phyloP scores from a whole-genome alignment of 352 stramenopile species.

The Globisporangium paddicum region DNA sequence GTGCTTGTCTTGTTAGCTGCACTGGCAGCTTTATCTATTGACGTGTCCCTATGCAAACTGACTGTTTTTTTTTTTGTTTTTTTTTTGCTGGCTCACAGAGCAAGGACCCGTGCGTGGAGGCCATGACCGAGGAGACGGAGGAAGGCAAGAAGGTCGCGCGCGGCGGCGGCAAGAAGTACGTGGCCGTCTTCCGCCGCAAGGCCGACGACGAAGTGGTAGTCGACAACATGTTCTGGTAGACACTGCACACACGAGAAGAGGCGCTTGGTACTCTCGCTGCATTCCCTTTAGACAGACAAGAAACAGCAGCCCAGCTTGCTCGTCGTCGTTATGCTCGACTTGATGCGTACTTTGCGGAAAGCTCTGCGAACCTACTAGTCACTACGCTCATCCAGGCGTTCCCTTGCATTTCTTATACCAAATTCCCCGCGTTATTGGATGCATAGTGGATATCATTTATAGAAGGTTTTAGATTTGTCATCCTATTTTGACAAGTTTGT shows the following conservation, averaged over 20 bases:
- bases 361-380: background rate
- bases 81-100: slow-evolving; percentile 25
- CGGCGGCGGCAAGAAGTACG: slow-evolving; percentile 86
- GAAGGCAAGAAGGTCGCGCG: slow-evolving; percentile 98
- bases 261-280: background rate
- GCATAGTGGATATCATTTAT: background rate
- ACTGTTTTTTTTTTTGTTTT: too few relatives aligned
- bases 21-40: background rate
- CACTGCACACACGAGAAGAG: background rate
- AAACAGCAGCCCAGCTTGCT: too few relatives aligned
- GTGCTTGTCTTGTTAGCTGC: background rate
- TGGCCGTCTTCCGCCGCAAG: slow-evolving; percentile 76
- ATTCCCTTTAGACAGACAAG: slow-evolving; percentile 1
- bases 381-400: too few relatives aligned
- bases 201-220: slow-evolving; percentile 49
- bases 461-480: background rate
- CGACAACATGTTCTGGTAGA: slow-evolving; percentile 70
- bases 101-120: slow-evolving; percentile 91
- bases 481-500: background rate
- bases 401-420: too few relatives aligned
- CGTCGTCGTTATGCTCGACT: background rate
- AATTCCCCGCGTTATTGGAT: background rate
- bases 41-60: background rate
- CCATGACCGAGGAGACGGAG: slow-evolving; percentile 97
- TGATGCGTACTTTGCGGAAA: too few relatives aligned